Evolutionary conservation across 352 stramenopile species (phyloP), one percentile per base, ranked within the genome.

Genomic region (Pythium utonaiense): DNA sequence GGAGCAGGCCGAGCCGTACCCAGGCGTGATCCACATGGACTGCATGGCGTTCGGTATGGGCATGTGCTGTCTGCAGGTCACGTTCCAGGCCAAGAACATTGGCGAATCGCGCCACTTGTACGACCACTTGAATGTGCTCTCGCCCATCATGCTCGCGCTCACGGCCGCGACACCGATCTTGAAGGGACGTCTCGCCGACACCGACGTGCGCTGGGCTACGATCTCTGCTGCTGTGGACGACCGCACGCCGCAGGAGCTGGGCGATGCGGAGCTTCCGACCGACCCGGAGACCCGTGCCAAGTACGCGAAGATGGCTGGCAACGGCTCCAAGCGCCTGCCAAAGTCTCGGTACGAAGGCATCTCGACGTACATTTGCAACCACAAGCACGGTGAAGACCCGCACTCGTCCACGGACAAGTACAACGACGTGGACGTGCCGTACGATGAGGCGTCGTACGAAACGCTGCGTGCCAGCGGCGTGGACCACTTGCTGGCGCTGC

Each of bases 11-110:
- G 86, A 95, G 71, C 84, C 86, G 57, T 86, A 91, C 64, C 83
- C 83, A 17, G 86, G 84, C 16, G 91, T 93, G 59, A 93, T 99
- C 73, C 94, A 99, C 76, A 99, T 99, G 97, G 98, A 99, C 78
- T 96, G 93, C 49, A 99, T 99, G 97, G 97, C 96, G 14, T 99
- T 99, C 77, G 98, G 98, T n/a, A 99, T 99, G 98, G 98, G 98
- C 41, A 99, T 98, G 80, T 99, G 97, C 80, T 99, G 98, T 68
- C 79, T 99, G 31, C 98, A 99, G 74, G 96, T 99, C 60, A 99
- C 96, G 47, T 99, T 99, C 67, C 84, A 94, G 77, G 97, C 96
- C 42, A 97, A 98, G 70, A 98, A 99, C 82, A 86, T 99, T 38
- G 92, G 96, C 60, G 97, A 99, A 67, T 99, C 93, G 64, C 88